Evolutionary conservation across 2,329 filamentous ascomycete species (phyloP).

Genomic region (Achaetomium macrosporum): DNA sequence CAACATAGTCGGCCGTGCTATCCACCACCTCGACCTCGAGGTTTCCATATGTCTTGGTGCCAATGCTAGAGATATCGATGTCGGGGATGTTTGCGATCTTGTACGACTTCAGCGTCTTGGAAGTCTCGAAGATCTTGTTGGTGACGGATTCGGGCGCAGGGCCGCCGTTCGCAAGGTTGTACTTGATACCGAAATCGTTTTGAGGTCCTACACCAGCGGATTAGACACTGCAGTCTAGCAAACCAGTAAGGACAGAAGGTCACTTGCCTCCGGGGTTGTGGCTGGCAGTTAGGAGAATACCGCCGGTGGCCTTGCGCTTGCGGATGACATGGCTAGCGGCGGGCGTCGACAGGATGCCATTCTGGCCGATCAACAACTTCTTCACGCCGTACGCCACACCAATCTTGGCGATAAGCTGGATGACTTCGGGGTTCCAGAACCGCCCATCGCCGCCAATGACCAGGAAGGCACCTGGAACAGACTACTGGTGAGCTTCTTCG

Average conservation of each 20-base stretch:
- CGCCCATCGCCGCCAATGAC: constrained; percentile 97
- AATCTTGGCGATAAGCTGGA: constrained; percentile 96
- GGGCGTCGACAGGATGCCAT: constrained; percentile 94
- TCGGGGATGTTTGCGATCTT: constrained; percentile 85
- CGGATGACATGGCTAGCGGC: constrained; percentile 95
- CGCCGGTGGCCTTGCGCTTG: constrained; percentile 89
- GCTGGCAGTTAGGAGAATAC: constrained; percentile 92
- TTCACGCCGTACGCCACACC: constrained; percentile 95
- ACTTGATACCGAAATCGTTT: constrained; percentile 99
- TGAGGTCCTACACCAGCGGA: constrained; percentile 59
- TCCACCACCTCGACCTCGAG: constrained; percentile 95
- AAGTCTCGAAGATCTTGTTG: constrained; percentile 93
- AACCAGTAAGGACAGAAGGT: background rate
- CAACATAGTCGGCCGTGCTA: constrained; percentile 84
- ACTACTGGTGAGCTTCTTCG: constrained; percentile 1
- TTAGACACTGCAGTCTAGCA: background rate
- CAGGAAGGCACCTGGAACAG: constrained; percentile 59
- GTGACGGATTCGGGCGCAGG: constrained; percentile 94
- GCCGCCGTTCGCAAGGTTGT: constrained; percentile 94
- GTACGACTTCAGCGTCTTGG: constrained; percentile 86
- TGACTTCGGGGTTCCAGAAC: constrained; percentile 94
- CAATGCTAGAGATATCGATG: constrained; percentile 76
- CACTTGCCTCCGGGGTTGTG: constrained; percentile 91
- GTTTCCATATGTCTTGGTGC: constrained; percentile 73
- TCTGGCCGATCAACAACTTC: constrained; percentile 94